Base-by-base conservation (phyloP, 2,329 filamentous ascomycete genomes). In the Beauveria brongniartii region DNA sequence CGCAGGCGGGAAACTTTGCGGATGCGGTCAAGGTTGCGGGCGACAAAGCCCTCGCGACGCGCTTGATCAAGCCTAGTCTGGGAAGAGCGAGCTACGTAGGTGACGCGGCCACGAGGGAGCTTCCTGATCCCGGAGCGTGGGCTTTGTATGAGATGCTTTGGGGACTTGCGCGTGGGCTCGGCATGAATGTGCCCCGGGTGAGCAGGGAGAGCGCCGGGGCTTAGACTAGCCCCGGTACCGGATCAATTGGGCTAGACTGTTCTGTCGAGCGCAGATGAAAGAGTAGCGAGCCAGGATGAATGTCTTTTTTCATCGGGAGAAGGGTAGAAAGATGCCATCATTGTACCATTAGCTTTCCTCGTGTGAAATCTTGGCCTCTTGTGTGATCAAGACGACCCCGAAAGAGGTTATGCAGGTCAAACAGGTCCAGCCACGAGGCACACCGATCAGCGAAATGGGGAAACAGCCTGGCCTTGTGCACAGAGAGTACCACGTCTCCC, bases 71-170 rank as follows among this genome's bases (percentile, higher is more conserved):
- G 14, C 84, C 87, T 9, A 83, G 77, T 65, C 74, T 90, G 26
- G 87, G 87, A 1, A 76, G 87, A 55, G 87, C 87, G 10, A 87
- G 87, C 0, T 90, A 90, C 66, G 82, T 90, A 4, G 85, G 82
- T 5, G 51, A 26, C 46, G 76, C 81, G 62, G 77, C 76, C 56
- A 72, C 72, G 55, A 78, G 78, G 51, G 64, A 81, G 55, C 84
- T 87, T 4, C 86, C 87, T 4, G 87, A 90, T 69, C 87, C 87
- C 0, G 87, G 87, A 34, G 87, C 87, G 5, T 85, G 86, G 77
- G 87, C 51, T 16, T 22, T 54, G 10, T 54, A 54, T 18, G 51
- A 43, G 34, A 54, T 54, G 34, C 51, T 54, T 9, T 54, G 51
- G 51, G 51, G 51, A 6, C 34, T 54, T n/a, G 51, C 34, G 5